Evolutionary conservation across 2,329 filamentous ascomycete species (phyloP).

Genomic region (Samsoniella hepiali): DNA sequence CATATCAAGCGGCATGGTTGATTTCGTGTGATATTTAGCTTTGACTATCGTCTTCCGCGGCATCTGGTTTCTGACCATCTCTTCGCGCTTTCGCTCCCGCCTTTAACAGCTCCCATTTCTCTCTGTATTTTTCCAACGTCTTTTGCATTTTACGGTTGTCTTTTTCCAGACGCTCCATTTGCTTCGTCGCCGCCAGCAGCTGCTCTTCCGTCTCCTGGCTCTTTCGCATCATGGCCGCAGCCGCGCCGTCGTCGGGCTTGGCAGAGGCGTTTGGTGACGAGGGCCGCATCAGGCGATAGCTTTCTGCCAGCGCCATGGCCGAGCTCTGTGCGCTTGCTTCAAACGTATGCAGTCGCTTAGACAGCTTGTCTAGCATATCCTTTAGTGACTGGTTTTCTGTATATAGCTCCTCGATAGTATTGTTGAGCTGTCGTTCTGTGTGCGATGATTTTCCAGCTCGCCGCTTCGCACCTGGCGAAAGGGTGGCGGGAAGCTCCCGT

Average conservation of each 20-base stretch:
- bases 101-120: slow-evolving; percentile 60
- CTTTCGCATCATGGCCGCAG: slow-evolving; percentile 38
- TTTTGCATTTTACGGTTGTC: slow-evolving; percentile 54
- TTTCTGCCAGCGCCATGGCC: slow-evolving; percentile 81
- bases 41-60: slow-evolving; percentile 14
- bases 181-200: slow-evolving; percentile 53
- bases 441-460: slow-evolving; percentile 38
- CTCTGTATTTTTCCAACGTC: slow-evolving; percentile 56
- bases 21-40: background rate
- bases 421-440: slow-evolving; percentile 49
- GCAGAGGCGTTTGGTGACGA: slow-evolving; percentile 44
- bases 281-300: slow-evolving; percentile 61
- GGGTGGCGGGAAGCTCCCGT: slow-evolving; percentile 57
- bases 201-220: slow-evolving; percentile 67
- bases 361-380: slow-evolving; percentile 79
- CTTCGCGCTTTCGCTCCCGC: slow-evolving; percentile 57
- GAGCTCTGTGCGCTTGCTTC: slow-evolving; percentile 89
- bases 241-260: slow-evolving; percentile 32
- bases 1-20: no score
- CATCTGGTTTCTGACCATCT: slow-evolving; percentile 17
- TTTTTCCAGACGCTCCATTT: slow-evolving; percentile 65
- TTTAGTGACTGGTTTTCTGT: slow-evolving; percentile 86
- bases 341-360: slow-evolving; percentile 85
- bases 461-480: slow-evolving; percentile 42
- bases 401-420: slow-evolving; percentile 81